These are phyloP conservation scores for Adiantum capillusveneris DNA, from an alignment of 75 land plant species.

Conservation along the genomic window DNA sequence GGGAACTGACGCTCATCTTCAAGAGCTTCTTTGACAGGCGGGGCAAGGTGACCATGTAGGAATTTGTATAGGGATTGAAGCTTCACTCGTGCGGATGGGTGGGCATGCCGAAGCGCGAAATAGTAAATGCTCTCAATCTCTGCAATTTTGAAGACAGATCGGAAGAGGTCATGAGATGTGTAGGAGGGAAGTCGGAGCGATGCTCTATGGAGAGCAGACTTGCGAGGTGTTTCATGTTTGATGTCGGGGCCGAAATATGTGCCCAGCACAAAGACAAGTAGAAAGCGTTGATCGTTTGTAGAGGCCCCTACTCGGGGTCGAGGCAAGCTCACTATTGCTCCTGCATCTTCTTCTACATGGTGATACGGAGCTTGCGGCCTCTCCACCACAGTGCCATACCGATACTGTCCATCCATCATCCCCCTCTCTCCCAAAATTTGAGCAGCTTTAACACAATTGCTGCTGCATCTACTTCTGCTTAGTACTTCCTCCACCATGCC, in stretches of 20 bases:
- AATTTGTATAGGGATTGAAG: constrained; percentile 44
- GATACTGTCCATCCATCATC: no score
- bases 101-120: constrained; percentile 41
- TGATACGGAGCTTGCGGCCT: no score
- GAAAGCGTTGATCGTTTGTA: constrained; percentile 43
- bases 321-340: not conserved
- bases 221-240: constrained; percentile 39
- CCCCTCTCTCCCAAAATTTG: no score
- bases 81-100: constrained; percentile 39
- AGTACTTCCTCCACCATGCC: no score
- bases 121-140: constrained; percentile 49
- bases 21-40: constrained; percentile 18
- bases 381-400: no score
- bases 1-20: constrained; percentile 44
- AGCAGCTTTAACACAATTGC: no score
- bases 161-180: constrained; percentile 45
- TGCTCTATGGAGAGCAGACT: constrained; percentile 45
- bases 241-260: constrained; percentile 68
- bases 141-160: constrained; percentile 38
- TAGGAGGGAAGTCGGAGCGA: constrained; percentile 46
- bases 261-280: constrained; percentile 50
- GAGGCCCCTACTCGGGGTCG: constrained; percentile 6
- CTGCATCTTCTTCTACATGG: no score
- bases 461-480: no score
- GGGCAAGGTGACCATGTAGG: constrained; percentile 44